These are phyloP conservation scores for Mrakiaceae sp. DNA, from an alignment of 1,284 basidiomycete species.

Conservation along the genomic window DNA sequence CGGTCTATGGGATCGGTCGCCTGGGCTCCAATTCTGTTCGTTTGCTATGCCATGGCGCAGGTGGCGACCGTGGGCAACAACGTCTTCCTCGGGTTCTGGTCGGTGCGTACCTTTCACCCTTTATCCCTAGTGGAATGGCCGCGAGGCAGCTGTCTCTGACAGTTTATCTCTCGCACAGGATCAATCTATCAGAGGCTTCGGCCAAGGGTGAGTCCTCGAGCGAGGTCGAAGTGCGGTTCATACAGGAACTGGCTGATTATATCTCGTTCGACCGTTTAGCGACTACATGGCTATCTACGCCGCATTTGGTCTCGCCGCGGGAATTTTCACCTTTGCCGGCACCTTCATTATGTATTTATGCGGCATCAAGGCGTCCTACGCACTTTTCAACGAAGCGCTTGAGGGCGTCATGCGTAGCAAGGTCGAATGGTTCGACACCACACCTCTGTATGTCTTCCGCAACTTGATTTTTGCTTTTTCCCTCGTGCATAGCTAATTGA, in stretches of 20 bases:
- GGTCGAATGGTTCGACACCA: conserved; percentile 63
- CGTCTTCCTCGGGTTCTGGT: conserved; percentile 10
- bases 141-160: neutral
- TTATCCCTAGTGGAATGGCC: neutral
- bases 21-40: conserved; percentile 13
- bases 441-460: conserved; percentile 39
- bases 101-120: neutral
- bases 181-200: neutral
- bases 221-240: too few species aligned
- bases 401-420: conserved; percentile 47
- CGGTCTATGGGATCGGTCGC: conserved; percentile 10
- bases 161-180: too few species aligned
- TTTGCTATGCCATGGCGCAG: conserved; percentile 9
- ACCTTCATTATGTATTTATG: conserved; percentile 11
- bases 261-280: too few species aligned
- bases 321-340: conserved; percentile 9
- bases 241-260: too few species aligned
- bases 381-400: conserved; percentile 33
- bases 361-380: conserved; percentile 12
- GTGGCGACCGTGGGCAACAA: conserved; percentile 16
- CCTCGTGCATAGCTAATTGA: neutral
- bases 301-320: conserved; percentile 9
- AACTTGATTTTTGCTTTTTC: neutral
- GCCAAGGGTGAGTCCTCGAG: too few species aligned
- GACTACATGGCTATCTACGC: conserved; percentile 15